Evolutionary conservation across 192 early-diverging fungal species (phyloP), one percentile per base, ranked within the genome.

Genomic region (Coemansia sp.): DNA sequence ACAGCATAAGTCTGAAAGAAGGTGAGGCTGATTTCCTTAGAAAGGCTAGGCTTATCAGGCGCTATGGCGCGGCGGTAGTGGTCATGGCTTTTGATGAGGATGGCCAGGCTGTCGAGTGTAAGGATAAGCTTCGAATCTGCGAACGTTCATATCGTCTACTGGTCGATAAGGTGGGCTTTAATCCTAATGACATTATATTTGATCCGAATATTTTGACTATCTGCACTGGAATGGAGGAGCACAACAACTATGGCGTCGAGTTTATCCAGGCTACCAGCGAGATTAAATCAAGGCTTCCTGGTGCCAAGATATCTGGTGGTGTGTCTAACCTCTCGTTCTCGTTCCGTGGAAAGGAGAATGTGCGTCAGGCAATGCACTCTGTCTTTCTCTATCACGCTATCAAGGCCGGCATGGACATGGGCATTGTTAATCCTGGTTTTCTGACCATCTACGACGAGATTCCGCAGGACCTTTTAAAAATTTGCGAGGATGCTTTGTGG

Each of bases 291-390:
- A 87, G 84, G 22, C 83, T 96, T 9, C 93, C 93, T 2, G 92
- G 92, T 21, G 94, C 94, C 64, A 96, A 96, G 79, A 86, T 98
- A 73, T 92, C 90, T 69, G 95, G 95, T 69, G 95, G 95, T 77
- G 94, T 98, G 29, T 98, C 95, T 74, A 98, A 98, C 76, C 83
- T 98, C 69, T 98, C 95, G 24, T 96, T 98, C 86, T 92, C 95
- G 10, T 98, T 96, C 89, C 91, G 94, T 71, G 94, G 94, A 63
- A 95, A 95, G 85, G 94, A 95, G 67, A 84, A 84, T 33, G 80
- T 98, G 33, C 91, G 95, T 74, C 90, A 94, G 78, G 93, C 94
- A 10, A 96, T 98, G 94, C 94, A 98, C 86, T 90, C 88, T 59
- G 95, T 98, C 7, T 98, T 98, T 71, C 77, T 95, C 69, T 94